A percentile compares a stretch with the other conserved stretches of the same genome.
Evolutionary conservation across 2,329 filamentous ascomycete genomes (phyloP).

Genomic region (Fusarium pseudograminearum): DNA sequence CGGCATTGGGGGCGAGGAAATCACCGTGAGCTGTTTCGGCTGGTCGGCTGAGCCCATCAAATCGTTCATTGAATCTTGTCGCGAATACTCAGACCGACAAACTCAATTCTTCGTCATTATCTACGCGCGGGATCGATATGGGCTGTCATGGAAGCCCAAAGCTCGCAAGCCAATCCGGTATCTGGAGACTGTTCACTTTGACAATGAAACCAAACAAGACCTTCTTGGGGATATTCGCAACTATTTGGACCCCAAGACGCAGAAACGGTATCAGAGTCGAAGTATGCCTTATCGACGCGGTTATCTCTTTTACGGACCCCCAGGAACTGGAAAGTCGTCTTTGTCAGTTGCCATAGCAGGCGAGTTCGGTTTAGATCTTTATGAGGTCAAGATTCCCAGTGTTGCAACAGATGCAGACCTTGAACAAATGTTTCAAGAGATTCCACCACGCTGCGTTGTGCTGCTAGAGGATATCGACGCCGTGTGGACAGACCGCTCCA

Average conservation of each 20-base stretch:
- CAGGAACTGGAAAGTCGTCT: slow-evolving; percentile 71
- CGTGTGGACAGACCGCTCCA: slow-evolving; percentile 49
- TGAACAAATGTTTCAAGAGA: slow-evolving; percentile 63
- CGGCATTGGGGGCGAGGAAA: slow-evolving; percentile 60
- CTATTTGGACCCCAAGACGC: slow-evolving; percentile 62
- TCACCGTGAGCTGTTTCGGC: slow-evolving; percentile 63
- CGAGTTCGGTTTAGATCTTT: slow-evolving; percentile 63
- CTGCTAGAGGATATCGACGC: slow-evolving; percentile 68
- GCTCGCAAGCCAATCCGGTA: slow-evolving; percentile 62
- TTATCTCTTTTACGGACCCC: slow-evolving; percentile 74
- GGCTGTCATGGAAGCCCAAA: slow-evolving; percentile 62
- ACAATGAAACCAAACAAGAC: slow-evolving; percentile 58
- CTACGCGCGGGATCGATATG: slow-evolving; percentile 59
- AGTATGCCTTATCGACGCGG: slow-evolving; percentile 58
- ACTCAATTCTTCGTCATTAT: slow-evolving; percentile 64
- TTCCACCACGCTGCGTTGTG: slow-evolving; percentile 66
- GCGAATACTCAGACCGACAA: slow-evolving; percentile 61
- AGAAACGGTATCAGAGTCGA: slow-evolving; percentile 71
- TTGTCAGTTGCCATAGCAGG: slow-evolving; percentile 65
- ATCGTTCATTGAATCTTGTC: slow-evolving; percentile 59
- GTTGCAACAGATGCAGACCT: slow-evolving; percentile 63
- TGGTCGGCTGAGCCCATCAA: slow-evolving; percentile 64
- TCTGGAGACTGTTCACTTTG: slow-evolving; percentile 65
- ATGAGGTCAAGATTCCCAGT: slow-evolving; percentile 62
- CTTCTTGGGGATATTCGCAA: slow-evolving; percentile 64